phyloP scores from a whole-genome alignment of 139 green algal species.

The Limnomonas spitsbergensis region DNA sequence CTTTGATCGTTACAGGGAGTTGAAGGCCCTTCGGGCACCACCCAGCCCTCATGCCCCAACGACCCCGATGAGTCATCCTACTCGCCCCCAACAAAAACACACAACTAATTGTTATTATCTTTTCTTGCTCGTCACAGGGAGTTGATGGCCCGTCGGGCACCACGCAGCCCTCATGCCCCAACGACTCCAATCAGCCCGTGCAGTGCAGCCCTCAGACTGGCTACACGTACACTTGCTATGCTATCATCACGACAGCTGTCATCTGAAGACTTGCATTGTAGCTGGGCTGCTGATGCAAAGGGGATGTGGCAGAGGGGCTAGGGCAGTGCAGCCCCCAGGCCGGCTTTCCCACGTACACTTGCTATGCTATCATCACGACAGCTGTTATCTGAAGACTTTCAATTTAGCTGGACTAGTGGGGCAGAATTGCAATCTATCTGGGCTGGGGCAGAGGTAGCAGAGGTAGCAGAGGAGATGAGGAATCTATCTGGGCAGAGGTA shows the following conservation, averaged over 20 bases:
- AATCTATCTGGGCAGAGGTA: too few relatives aligned
- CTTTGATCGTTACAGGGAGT: not conserved
- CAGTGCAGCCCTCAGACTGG: not conserved
- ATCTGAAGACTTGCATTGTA: too few relatives aligned
- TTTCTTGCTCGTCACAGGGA: not conserved
- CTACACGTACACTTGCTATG: constrained; percentile 12
- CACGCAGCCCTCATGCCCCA: not conserved
- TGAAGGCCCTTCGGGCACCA: not conserved
- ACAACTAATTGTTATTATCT: not conserved
- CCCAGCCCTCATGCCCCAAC: not conserved
- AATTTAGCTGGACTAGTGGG: too few relatives aligned
- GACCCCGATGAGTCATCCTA: not conserved
- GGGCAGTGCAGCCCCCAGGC: not conserved
- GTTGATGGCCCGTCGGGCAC: not conserved
- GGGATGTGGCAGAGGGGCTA: too few relatives aligned
- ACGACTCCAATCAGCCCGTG: not conserved
- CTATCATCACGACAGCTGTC: not conserved
- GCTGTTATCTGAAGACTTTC: too few relatives aligned
- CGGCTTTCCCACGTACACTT: constrained; percentile 1
- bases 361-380: constrained; percentile 3
- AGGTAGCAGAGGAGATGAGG: too few relatives aligned
- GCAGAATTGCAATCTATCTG: too few relatives aligned
- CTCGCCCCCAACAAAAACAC: too few relatives aligned
- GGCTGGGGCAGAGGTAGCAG: too few relatives aligned
- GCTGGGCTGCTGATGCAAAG: too few relatives aligned